These are phyloP conservation scores for Cochlearia excelsa DNA, from an alignment of 345 rosid species.

Conservation along the genomic window DNA sequence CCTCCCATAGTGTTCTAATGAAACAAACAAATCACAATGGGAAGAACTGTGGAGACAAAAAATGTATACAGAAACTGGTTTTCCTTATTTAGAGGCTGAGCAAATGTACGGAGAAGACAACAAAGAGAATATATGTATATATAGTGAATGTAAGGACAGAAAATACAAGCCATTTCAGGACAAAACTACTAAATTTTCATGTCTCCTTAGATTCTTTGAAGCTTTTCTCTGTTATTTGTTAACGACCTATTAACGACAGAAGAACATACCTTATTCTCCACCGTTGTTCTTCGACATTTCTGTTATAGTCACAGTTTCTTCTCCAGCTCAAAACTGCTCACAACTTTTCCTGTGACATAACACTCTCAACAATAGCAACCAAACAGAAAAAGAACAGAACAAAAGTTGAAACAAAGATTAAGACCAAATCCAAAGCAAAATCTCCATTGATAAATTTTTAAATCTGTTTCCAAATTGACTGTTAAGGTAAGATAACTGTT, in stretches of 20 bases:
- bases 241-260: conserved; percentile 15
- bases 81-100: conserved; percentile 30
- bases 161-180: conserved; percentile 31
- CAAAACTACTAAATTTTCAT: conserved; percentile 24
- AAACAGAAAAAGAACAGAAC: neutral
- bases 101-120: conserved; percentile 26
- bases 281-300: conserved; percentile 17
- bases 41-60: conserved; percentile 38
- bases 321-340: conserved; percentile 12
- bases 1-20: conserved; percentile 34
- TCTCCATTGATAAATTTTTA: neutral
- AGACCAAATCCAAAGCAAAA: conserved; percentile 16
- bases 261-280: conserved; percentile 11
- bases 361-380: conserved; percentile 5
- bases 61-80: conserved; percentile 21
- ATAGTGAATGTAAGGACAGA: conserved; percentile 15
- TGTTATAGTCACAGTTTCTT: conserved; percentile 7
- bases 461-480: conserved; percentile 11
- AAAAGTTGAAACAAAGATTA: conserved; percentile 4
- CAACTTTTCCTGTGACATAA: conserved; percentile 8
- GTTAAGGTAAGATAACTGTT: conserved; percentile 17
- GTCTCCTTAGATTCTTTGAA: conserved; percentile 31
- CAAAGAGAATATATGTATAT: conserved; percentile 10
- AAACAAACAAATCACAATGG: conserved; percentile 22
- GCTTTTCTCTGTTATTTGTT: conserved; percentile 26